These are phyloP conservation scores for Eucalyptus brandiana DNA, from an alignment of 345 rosid species.

Conservation along the genomic window DNA sequence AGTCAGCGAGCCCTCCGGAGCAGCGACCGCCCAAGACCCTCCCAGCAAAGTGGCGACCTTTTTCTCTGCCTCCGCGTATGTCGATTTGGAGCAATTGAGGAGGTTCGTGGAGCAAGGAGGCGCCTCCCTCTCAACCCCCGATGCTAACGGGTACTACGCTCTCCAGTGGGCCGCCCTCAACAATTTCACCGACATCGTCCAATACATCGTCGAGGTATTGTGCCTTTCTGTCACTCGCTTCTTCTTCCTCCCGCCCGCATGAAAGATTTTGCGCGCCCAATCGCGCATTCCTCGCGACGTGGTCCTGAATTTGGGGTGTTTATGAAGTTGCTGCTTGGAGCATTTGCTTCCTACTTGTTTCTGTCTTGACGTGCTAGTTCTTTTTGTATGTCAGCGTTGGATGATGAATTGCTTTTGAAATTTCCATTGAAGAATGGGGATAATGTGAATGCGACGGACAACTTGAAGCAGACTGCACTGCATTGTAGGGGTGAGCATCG, in stretches of 20 bases:
- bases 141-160: conserved; percentile 57
- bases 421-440: too few species aligned
- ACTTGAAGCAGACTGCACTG: too few species aligned
- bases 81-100: conserved; percentile 53
- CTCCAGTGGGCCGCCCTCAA: conserved; percentile 92
- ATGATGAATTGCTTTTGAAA: too few species aligned
- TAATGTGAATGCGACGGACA: too few species aligned
- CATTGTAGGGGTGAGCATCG: too few species aligned
- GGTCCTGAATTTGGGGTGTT: not conserved
- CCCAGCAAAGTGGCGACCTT: conserved; percentile 10
- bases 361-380: not conserved
- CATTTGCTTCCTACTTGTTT: not conserved
- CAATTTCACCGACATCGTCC: conserved; percentile 46
- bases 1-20: conserved; percentile 20
- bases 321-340: not conserved
- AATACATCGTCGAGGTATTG: conserved; percentile 57
- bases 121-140: conserved; percentile 46
- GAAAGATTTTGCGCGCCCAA: not conserved
- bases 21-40: conserved; percentile 11
- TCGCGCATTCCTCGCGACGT: not conserved
- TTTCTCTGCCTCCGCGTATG: conserved; percentile 76
- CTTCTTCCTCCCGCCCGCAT: not conserved
- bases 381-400: too few species aligned
- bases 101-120: conserved; percentile 60
- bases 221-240: not conserved